phyloP scores from a whole-genome alignment of 2,329 filamentous ascomycete species.

The Malbranchea cinnamomea region DNA sequence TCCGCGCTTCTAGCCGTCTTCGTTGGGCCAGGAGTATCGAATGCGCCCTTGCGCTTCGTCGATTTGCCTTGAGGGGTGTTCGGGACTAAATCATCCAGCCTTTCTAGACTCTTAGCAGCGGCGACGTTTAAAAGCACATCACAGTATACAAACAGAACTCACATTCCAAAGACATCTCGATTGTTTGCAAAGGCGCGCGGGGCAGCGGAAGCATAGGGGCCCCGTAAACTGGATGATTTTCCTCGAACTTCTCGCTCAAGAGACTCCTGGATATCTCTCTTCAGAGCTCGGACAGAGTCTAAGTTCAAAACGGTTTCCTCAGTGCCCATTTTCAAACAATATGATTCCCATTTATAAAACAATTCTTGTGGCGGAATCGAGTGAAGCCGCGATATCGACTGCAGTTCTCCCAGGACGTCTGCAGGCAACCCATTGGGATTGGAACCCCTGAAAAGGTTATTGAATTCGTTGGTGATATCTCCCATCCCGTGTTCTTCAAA shows the following conservation, averaged over 20 bases:
- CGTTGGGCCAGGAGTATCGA: slow-evolving; percentile 31
- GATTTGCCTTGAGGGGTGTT: slow-evolving; percentile 41
- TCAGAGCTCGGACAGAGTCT: slow-evolving; percentile 60
- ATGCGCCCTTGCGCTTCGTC: slow-evolving; percentile 38
- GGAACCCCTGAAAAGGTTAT: slow-evolving; percentile 43
- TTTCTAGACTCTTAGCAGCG: slow-evolving; percentile 15
- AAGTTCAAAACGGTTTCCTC: slow-evolving; percentile 61
- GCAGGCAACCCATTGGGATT: slow-evolving; percentile 47
- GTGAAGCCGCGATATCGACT: slow-evolving; percentile 75
- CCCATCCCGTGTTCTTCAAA: slow-evolving; percentile 4
- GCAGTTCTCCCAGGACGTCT: slow-evolving; percentile 67
- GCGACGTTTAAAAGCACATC: not conserved
- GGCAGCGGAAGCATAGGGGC: slow-evolving; percentile 40
- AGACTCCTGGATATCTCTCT: slow-evolving; percentile 71
- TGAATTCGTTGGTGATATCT: slow-evolving; percentile 29
- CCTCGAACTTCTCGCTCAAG: slow-evolving; percentile 62
- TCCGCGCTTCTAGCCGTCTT: slow-evolving; percentile 30
- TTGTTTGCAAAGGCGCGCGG: slow-evolving; percentile 42
- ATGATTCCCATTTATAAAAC: slow-evolving; percentile 98
- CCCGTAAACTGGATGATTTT: slow-evolving; percentile 47
- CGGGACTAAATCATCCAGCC: slow-evolving; percentile 54
- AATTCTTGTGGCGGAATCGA: slow-evolving; percentile 69
- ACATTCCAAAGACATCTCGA: slow-evolving; percentile 74
- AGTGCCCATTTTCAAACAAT: slow-evolving; percentile 83
- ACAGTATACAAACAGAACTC: slow-evolving; percentile 6